A percentile compares a stretch with the other conserved stretches of the same genome.
phyloP scores from a whole-genome alignment of 139 green algal species.

The Chlamydomonas applanata region DNA sequence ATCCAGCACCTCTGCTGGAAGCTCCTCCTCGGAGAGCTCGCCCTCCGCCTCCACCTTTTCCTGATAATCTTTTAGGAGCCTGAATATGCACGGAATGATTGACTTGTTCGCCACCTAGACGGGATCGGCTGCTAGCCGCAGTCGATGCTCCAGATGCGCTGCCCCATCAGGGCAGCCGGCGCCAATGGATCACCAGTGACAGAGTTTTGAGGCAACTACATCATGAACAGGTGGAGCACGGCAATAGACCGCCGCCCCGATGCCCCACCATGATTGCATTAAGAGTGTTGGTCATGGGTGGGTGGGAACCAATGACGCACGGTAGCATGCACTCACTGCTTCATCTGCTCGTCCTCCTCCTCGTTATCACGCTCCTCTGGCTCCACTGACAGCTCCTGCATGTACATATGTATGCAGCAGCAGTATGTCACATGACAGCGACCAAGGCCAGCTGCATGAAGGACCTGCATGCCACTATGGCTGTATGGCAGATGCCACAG shows the following conservation, averaged over 20 bases:
- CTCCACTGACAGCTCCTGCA: slow-evolving; percentile 78
- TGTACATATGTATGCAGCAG: background rate
- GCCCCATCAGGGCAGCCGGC: background rate
- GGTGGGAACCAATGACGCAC: background rate
- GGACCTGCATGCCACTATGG: background rate
- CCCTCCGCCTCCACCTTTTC: slow-evolving; percentile 45
- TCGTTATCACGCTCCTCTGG: slow-evolving; percentile 53
- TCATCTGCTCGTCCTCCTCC: slow-evolving; percentile 33
- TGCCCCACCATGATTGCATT: too few relatives aligned
- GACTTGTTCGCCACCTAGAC: background rate
- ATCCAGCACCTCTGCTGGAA: slow-evolving; percentile 59
- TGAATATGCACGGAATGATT: background rate
- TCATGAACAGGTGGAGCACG: too few relatives aligned
- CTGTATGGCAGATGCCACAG: background rate
- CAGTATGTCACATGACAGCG: too few relatives aligned
- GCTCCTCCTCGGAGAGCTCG: slow-evolving; percentile 62
- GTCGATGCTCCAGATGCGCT: background rate
- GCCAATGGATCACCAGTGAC: background rate
- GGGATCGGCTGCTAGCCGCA: background rate
- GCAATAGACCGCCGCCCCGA: too few relatives aligned
- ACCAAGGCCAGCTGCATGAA: too few relatives aligned
- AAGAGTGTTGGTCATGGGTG: too few relatives aligned
- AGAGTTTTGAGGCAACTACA: background rate
- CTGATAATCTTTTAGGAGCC: slow-evolving; percentile 55
- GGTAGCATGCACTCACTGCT: slow-evolving; percentile 22